Percentiles rank a stretch among this genome's conserved stretches.
Conservation (phyloP, 2,329 filamentous ascomycete genomes). For the Thielaviopsis ethacetica region DNA sequence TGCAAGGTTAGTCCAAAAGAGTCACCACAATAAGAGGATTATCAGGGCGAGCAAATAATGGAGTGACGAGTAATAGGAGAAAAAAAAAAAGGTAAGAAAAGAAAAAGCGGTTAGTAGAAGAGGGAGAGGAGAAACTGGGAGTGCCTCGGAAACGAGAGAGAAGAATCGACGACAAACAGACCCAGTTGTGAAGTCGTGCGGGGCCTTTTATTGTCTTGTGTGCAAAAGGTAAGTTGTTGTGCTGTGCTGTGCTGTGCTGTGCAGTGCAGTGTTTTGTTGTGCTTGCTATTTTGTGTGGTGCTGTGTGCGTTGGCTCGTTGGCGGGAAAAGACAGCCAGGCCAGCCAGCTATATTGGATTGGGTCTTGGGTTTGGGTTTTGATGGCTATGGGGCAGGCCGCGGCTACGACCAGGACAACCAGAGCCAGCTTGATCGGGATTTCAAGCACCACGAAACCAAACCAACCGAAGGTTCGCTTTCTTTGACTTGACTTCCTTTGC, state of each 20-base stretch:
- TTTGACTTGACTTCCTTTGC: too few relatives aligned
- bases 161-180: not conserved
- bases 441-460: too few relatives aligned
- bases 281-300: not conserved
- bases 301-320: not conserved
- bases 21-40: not conserved
- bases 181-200: not conserved
- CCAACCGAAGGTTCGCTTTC: too few relatives aligned
- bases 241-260: not conserved
- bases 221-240: not conserved
- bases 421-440: too few relatives aligned
- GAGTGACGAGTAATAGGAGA: not conserved
- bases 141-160: not conserved
- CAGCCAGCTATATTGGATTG: not conserved
- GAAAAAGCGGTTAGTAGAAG: not conserved
- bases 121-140: not conserved
- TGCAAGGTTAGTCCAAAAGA: not conserved
- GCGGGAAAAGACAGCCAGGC: not conserved
- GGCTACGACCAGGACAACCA: too few relatives aligned
- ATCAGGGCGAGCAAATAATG: not conserved
- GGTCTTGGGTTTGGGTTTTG: not conserved
- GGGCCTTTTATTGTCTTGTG: not conserved
- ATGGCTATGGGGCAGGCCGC: not conserved
- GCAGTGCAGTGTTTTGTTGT: not conserved
- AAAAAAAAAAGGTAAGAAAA: not conserved